Conservation (phyloP, 2,329 filamentous ascomycete species). For the Diaporthe nobilis region DNA sequence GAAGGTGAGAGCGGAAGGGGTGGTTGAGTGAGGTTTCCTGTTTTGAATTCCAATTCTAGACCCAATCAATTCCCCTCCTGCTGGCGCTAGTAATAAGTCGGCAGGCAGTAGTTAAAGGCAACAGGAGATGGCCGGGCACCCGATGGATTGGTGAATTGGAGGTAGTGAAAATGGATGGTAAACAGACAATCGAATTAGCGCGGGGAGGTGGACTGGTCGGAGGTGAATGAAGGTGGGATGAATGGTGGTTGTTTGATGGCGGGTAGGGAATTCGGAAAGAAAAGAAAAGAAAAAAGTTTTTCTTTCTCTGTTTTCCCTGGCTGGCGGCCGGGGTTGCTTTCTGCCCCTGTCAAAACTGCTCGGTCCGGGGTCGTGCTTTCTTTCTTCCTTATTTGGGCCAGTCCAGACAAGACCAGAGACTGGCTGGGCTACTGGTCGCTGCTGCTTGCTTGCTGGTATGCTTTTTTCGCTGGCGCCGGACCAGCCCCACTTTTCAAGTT, state of each 20-base stretch:
- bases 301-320: slow-evolving; percentile 12
- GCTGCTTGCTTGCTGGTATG: slow-evolving; percentile 16
- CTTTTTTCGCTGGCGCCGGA: slow-evolving; percentile 30
- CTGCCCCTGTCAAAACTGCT: slow-evolving; percentile 10
- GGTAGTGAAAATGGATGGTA: neutral
- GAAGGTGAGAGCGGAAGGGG: neutral
- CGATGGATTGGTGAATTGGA: neutral
- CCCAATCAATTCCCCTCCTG: neutral
- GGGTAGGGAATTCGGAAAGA: neutral
- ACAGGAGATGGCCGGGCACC: neutral
- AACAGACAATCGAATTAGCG: neutral
- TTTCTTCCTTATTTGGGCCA: slow-evolving; percentile 37
- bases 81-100: neutral
- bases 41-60: neutral
- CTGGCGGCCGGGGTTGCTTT: neutral
- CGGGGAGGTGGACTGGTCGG: neutral
- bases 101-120: neutral
- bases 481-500: slow-evolving; percentile 33
- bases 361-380: slow-evolving; percentile 36
- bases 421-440: neutral
- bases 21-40: neutral
- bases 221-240: neutral
- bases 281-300: slow-evolving; percentile 30
- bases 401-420: slow-evolving; percentile 11
- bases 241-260: slow-evolving; percentile 18